These are phyloP conservation scores for Sutorius eximius DNA, from an alignment of 1,284 basidiomycete genomes.

Conservation along the genomic window DNA sequence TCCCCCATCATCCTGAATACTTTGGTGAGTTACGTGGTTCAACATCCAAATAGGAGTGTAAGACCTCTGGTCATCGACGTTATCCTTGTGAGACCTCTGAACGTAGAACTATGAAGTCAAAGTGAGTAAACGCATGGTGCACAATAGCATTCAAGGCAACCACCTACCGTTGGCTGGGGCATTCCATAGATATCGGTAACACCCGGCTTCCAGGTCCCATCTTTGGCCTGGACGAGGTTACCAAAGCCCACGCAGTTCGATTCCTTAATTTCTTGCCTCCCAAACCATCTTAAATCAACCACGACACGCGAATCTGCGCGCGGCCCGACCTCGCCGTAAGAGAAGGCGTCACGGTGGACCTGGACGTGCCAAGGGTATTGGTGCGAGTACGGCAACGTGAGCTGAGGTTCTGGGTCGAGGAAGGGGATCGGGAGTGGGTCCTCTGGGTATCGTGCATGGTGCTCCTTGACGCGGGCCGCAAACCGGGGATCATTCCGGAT, in stretches of 20 bases:
- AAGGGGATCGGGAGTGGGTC: not conserved
- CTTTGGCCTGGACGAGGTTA: not conserved
- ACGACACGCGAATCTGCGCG: not conserved
- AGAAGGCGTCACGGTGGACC: not conserved
- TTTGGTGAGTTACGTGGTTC: not conserved
- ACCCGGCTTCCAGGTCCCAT: not conserved
- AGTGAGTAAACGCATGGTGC: not conserved
- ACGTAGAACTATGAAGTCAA: not conserved
- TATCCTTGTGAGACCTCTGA: not conserved
- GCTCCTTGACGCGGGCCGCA: not conserved
- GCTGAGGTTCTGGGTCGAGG: not conserved
- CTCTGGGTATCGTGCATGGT: not conserved
- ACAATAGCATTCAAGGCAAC: not conserved
- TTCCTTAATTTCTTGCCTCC: not conserved
- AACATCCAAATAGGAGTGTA: not conserved
- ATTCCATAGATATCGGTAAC: not conserved
- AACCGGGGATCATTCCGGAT: not conserved
- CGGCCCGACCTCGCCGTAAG: not conserved
- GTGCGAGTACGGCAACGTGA: not conserved
- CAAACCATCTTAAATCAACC: not conserved
- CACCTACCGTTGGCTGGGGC: not conserved
- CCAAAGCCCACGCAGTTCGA: not conserved
- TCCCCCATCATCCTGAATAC: not conserved
- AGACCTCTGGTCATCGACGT: not conserved
- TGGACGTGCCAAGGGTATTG: not conserved